Evolutionary conservation across 768 basidiomycete genomes (phyloP), one percentile per base, ranked within the genome.

Genomic region (Punctularia strigosozonata): DNA sequence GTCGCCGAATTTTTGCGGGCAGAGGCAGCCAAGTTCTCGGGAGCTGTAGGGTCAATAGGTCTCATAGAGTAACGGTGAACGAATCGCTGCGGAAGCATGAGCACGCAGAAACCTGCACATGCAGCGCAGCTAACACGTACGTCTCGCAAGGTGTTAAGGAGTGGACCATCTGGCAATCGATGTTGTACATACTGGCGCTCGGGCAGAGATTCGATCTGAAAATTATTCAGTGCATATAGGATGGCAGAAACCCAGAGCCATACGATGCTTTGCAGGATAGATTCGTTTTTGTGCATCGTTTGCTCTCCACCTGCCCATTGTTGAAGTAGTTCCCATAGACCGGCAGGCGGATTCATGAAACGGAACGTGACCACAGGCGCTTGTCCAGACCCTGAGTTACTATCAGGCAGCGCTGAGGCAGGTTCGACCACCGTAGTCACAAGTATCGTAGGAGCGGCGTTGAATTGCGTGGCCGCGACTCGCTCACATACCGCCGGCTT

Each of bases 221-320:
- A 19, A n/a, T 22, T 34, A 17, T 12, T 41, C 19, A 36, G 24
- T 25, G 42, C 14, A 26, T 39, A 36, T 38, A 32, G 14, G 36
- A 41, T 41, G 8, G 38, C 35, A 42, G 12, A 18, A 20, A 19
- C 41, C 15, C 39, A 31, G 20, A 3, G 18, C 8, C 63, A 46
- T 49, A 82, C 80, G 43, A 75, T 56, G 25, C 61, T 55, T 21
- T 59, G 52, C 20, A 80, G 57, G 31, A 60, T 55, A 31, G 58
- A 57, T 28, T 55, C 62, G 52, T 73, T 77, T 43, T 67, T 59
- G 15, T 65, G 63, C 41, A 73, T 68, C 34, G 64, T 71, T 20
- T 71, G 65, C 42, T 69, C 61, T 15, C 70, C 63, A 12, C 80
- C 81, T 14, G 66, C 62, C 81, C 82, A 86, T 24, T 68, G 60